A percentile compares a stretch with the other conserved stretches of the same genome.
phyloP scores from a whole-genome alignment of 441 rosid species.

The Gossypium davidsonii region DNA sequence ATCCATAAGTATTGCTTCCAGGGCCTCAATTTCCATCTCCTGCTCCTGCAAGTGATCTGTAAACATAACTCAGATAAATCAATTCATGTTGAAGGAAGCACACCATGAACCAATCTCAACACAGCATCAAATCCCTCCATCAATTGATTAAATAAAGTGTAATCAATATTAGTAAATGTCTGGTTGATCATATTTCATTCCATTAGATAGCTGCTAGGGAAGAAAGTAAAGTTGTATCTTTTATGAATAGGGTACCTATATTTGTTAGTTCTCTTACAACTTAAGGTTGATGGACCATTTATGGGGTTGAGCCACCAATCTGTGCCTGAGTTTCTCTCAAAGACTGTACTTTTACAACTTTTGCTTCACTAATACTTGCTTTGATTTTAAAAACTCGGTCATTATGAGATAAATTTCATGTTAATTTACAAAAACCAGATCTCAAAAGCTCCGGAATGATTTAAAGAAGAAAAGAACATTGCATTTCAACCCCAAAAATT shows the following conservation, averaged over 20 bases:
- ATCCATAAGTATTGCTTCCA: slow-evolving; percentile 92
- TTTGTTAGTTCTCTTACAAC: background rate
- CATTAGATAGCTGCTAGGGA: background rate
- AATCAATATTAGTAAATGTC: background rate
- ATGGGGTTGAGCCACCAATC: background rate
- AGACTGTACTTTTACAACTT: background rate
- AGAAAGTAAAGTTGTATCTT: slow-evolving; percentile 1
- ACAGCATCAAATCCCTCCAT: background rate
- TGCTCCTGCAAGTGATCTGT: slow-evolving; percentile 79
- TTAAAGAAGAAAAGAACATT: background rate
- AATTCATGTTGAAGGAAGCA: background rate
- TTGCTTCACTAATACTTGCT: background rate
- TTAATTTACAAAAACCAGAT: background rate
- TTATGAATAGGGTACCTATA: background rate
- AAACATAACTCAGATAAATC: slow-evolving; percentile 4
- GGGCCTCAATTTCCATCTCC: slow-evolving; percentile 94
- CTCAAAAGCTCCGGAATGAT: background rate
- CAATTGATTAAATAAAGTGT: background rate
- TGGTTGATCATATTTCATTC: background rate
- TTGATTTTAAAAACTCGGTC: background rate
- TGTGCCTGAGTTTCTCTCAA: background rate
- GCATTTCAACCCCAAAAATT: background rate
- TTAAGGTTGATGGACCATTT: background rate
- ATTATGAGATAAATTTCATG: background rate
- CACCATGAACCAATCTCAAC: background rate